A percentile compares a stretch with the other conserved stretches of the same genome.
phyloP scores from a whole-genome alignment of 805 yeast species.

The Tanozyma kutaoensis region DNA sequence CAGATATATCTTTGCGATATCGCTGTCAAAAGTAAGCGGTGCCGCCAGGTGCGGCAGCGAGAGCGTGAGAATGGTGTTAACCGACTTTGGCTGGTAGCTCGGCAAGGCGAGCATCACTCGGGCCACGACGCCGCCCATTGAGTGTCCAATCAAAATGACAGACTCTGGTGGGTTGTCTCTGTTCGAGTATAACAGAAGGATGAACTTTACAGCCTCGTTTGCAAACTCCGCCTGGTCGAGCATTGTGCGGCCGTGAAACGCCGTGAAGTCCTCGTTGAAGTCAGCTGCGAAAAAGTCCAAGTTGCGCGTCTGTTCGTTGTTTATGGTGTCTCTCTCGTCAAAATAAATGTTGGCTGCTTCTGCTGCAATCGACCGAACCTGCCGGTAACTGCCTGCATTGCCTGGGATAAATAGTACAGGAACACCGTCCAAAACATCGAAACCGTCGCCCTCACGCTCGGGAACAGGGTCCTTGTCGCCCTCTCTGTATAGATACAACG shows the following conservation, averaged over 20 bases:
- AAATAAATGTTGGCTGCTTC: slow-evolving; percentile 48
- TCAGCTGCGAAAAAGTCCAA: slow-evolving; percentile 86
- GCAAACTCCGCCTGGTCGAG: slow-evolving; percentile 87
- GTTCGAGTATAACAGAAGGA: slow-evolving; percentile 50
- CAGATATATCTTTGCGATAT: slow-evolving; percentile 60
- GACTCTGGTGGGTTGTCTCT: slow-evolving; percentile 40
- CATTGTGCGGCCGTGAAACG: slow-evolving; percentile 89
- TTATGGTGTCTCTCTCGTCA: slow-evolving; percentile 13
- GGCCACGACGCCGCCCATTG: slow-evolving; percentile 91
- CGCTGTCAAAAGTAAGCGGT: slow-evolving; percentile 90
- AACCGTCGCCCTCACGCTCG: slow-evolving; percentile 13
- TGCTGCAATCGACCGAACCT: slow-evolving; percentile 86
- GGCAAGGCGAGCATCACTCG: slow-evolving; percentile 70
- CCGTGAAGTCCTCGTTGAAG: slow-evolving; percentile 92
- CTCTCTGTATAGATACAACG: slow-evolving; percentile 78
- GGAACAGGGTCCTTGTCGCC: slow-evolving; percentile 57
- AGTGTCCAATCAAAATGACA: slow-evolving; percentile 76
- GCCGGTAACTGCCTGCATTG: slow-evolving; percentile 89
- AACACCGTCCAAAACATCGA: slow-evolving; percentile 40
- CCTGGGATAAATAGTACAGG: slow-evolving; percentile 96
- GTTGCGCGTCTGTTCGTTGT: slow-evolving; percentile 23
- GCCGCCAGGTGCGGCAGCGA: slow-evolving; percentile 90
- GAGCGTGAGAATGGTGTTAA: slow-evolving; percentile 73
- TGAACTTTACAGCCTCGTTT: slow-evolving; percentile 76
- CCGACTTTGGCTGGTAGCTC: slow-evolving; percentile 56